Evolutionary conservation across 2,329 filamentous ascomycete species (phyloP), one percentile per base, ranked within the genome.

Genomic region (Coleophoma eucalyptorum): DNA sequence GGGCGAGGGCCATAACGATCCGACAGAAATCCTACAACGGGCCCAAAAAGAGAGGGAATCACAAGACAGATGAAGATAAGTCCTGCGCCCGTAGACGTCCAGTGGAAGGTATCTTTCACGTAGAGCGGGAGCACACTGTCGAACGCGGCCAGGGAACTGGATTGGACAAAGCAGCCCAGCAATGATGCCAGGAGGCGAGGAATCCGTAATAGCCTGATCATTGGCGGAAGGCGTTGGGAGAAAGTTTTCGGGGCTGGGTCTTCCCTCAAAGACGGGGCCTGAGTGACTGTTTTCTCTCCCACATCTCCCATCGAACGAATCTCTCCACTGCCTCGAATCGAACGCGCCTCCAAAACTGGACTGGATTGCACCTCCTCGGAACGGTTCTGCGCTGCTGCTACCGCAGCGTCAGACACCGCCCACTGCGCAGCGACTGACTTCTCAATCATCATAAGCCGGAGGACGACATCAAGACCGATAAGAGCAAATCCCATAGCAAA

Each of bases 51-150:
- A 3, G 79, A 76, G 0, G 84, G 84, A 4, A 83, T 67, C 37
- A 85, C 78, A 19, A 87, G 61, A 5, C 75, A 71, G 10, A 83
- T 69, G 59, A 84, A 82, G 8, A 82, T 69, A n/a, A 84, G 63
- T 3, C 81, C 81, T 1, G 79, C 77, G 0, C 75, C 79, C 0
- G 74, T 74, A 0, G 81, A 75, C 31, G 70, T 68, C 77, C 79
- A 84, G 50, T 67, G 53, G 56, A 84, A 84, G 3, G 69, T 75
- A 13, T 69, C 60, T 55, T 77, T 74, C 10, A 80, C 75, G 53
- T 77, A 80, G 1, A 84, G 65, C 1, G 80, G 79, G 6, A 83
- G 64, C 0, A 78, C 74, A 3, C 76, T 74, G 51, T 83, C 80
- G 52, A 81, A 76, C 0, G 75, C 70, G 10, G 76, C 72, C 64